Base-by-base conservation (phyloP, 805 yeast species). In the Cyberlindnera japonica region DNA sequence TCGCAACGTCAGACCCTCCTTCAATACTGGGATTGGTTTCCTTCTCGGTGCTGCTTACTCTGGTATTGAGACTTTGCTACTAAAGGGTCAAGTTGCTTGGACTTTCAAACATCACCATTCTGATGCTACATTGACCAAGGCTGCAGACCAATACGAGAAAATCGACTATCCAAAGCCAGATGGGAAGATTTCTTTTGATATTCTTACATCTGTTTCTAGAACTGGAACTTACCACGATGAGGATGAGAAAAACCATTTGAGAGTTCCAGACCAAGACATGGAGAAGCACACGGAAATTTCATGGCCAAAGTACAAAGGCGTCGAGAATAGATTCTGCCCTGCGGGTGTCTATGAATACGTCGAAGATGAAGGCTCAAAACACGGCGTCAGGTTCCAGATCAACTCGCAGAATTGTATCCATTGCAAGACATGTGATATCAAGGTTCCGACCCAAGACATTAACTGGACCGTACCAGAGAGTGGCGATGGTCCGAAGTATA, bases 401-500 rank as follows among this genome's bases (percentile, higher is more conserved):
- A 93, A 93, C 66, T 78, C 95, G 16, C 99, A 93, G 66, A 93
- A 93, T 65, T 93, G 99, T 69, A 90, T 93, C 50, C 99, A 93
- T 64, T 93, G 99, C 69, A 93, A 93, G 65, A 91, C 98, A 2
- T 91, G 99, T 70, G 99, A 93, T 64, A 93, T 93, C 62, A 93
- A 93, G 65, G 95, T 83, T 9, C 99, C 99, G 7, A 73, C 87
- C 1, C 96, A 91, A 65, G 96, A 90, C 58, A 93, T 93, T 47
- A 74, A 77, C 58, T 93, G 99, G 99, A 77, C 81, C 11, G 96
- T 88, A n/a, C 99, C 99, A 7, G 98, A 93, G 68, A 98, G 99
- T 46, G 97, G 98, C 22, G 99, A 85, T 62, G 99, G 99, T 12
- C 99, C 99, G 42, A 93, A 93, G 63, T 93, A 93, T 62, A 81